phyloP scores from a whole-genome alignment of 1,284 basidiomycete species.

The Violaceomyces palustris region DNA sequence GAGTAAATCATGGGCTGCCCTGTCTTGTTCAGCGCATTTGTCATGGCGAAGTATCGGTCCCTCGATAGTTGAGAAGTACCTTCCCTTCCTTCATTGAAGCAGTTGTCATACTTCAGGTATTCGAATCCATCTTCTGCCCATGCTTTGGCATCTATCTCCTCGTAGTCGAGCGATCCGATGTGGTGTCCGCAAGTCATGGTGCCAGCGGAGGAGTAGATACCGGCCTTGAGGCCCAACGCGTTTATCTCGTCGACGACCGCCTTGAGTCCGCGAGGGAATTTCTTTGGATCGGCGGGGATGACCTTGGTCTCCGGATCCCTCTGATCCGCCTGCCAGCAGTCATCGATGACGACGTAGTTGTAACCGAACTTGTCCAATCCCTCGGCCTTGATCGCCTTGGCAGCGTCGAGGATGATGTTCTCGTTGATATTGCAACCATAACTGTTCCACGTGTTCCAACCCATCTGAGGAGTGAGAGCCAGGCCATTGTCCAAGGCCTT shows the following conservation, averaged over 20 bases:
- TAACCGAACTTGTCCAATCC: no score
- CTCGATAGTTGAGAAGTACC: no score
- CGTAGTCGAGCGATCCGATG: conserved; percentile 58
- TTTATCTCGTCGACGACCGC: conserved; percentile 55
- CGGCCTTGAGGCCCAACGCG: conserved; percentile 56
- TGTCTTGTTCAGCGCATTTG: conserved; percentile 57
- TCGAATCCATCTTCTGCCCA: conserved; percentile 58
- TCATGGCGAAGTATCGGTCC: no score
- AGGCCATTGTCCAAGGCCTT: no score
- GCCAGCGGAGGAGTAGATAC: conserved; percentile 59
- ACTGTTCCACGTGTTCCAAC: conserved; percentile 48
- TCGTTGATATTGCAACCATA: conserved; percentile 50
- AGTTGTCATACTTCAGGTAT: conserved; percentile 54
- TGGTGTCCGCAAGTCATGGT: conserved; percentile 45
- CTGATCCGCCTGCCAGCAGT: conserved; percentile 55
- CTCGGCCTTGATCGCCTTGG: no score
- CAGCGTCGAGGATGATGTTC: conserved; percentile 43
- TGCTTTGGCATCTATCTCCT: conserved; percentile 57
- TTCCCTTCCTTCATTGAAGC: conserved; percentile 55
- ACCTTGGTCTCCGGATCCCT: no score
- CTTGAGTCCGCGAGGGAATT: conserved; percentile 58
- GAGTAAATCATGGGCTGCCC: conserved; percentile 58
- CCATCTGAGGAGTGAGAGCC: conserved; percentile 34
- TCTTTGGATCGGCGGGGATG: conserved; percentile 52
- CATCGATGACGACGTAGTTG: conserved; percentile 39